Evolutionary conservation across 192 early-diverging fungal species (phyloP).

Genomic region (Allomyces arbusculus): DNA sequence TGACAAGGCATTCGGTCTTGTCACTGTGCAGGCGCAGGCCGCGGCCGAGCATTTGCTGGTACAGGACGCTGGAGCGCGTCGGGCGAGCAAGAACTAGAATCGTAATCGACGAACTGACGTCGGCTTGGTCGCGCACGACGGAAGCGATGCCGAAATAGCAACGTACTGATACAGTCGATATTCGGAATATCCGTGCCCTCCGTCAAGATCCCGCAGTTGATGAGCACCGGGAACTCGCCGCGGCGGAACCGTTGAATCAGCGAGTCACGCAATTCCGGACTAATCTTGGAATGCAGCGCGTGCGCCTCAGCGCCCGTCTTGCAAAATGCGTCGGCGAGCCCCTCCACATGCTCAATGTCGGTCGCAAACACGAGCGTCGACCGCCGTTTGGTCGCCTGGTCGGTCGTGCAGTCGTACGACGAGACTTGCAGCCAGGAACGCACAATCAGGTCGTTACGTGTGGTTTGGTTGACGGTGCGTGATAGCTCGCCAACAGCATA

Average conservation of each 20-base stretch:
- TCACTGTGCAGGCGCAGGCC: slow-evolving; percentile 46
- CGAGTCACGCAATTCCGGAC: slow-evolving; percentile 17
- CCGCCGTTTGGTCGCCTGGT: slow-evolving; percentile 13
- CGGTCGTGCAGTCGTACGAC: too few relatives aligned
- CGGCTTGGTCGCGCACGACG: too few relatives aligned
- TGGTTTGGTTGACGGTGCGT: slow-evolving; percentile 25
- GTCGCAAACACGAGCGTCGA: slow-evolving; percentile 74
- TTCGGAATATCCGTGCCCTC: slow-evolving; percentile 71
- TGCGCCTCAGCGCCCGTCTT: slow-evolving; percentile 18
- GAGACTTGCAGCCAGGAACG: slow-evolving; percentile 35
- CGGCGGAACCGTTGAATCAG: slow-evolving; percentile 36
- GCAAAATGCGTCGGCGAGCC: slow-evolving; percentile 29
- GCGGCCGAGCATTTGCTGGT: slow-evolving; percentile 91
- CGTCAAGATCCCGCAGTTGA: slow-evolving; percentile 76
- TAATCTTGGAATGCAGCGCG: slow-evolving; percentile 26
- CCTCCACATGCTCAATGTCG: slow-evolving; percentile 51
- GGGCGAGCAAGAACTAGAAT: slow-evolving; percentile 50
- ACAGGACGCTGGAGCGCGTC: slow-evolving; percentile 56
- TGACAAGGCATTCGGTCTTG: slow-evolving; percentile 61
- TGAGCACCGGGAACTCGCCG: slow-evolving; percentile 45
- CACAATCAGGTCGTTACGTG: slow-evolving; percentile 43
- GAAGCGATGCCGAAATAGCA: neutral
- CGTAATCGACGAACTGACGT: too few relatives aligned
- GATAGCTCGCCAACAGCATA: slow-evolving; percentile 36
- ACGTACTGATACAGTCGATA: slow-evolving; percentile 52